Conservation (phyloP, 139 green algal genomes). For the Spirogloea muscicola region DNA sequence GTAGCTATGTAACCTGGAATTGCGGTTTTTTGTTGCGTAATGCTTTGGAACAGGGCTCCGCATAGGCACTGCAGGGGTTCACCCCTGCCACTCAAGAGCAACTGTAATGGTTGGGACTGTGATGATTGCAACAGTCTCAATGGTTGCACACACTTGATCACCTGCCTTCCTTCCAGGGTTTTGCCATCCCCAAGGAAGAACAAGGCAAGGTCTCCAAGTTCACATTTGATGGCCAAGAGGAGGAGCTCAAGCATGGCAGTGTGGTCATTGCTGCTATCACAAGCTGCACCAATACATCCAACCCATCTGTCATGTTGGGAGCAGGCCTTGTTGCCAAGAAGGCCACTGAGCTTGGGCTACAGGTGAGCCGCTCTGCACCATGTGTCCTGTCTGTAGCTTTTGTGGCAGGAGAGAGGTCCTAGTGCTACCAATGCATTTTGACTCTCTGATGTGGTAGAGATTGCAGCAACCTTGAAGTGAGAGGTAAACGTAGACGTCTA, state of each 20-base stretch:
- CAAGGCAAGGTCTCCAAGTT: slow-evolving; percentile 43
- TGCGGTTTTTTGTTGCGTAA: not conserved
- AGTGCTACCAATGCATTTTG: too few species aligned
- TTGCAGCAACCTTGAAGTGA: too few species aligned
- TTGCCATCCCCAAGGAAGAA: slow-evolving; percentile 46
- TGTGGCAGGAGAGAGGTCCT: too few species aligned
- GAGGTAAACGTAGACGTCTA: not conserved
- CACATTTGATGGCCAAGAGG: slow-evolving; percentile 23
- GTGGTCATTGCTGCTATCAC: slow-evolving; percentile 54
- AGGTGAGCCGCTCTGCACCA: too few species aligned
- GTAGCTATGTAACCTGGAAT: not conserved
- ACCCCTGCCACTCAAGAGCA: not conserved
- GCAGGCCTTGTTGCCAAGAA: slow-evolving; percentile 52
- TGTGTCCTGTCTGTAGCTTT: too few species aligned
- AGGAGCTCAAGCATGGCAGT: slow-evolving; percentile 34
- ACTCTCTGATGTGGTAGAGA: too few species aligned
- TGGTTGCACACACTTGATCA: not conserved
- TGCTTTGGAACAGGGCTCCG: not conserved
- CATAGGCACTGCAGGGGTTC: not conserved
- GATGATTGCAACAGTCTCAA: not conserved
- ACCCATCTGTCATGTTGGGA: slow-evolving; percentile 50
- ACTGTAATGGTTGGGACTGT: not conserved
- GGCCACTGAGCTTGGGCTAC: slow-evolving; percentile 39
- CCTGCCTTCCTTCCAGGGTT: slow-evolving; percentile 27
- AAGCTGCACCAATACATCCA: slow-evolving; percentile 54